Base-by-base conservation (phyloP, 768 basidiomycete species). In the Agrocybe pediades region DNA sequence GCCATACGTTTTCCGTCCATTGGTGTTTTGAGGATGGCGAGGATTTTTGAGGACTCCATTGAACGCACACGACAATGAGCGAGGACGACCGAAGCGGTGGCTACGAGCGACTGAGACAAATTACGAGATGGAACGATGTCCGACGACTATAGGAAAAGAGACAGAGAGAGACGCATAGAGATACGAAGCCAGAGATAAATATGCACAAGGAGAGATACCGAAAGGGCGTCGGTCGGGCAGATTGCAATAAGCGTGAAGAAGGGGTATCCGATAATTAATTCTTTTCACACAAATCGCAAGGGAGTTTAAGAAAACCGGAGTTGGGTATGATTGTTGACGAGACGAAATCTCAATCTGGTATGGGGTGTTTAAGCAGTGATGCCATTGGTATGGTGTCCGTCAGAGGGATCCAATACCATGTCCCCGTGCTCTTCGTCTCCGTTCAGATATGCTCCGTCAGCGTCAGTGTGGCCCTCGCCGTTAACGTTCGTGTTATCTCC, bases 1-100 rank as follows among this genome's bases (percentile, higher is more conserved):
- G 71, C 78, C 77, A 71, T 71, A 70, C 62, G 66, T 68, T 66
- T 71, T 74, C 74, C 77, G 72, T 77, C 75, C 74, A 72, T 68
- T 59, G 59, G 62, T 59, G 60, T 64, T 60, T 65, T 68, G 66
- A 62, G 62, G 59, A 62, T 60, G 64, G 6, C 19, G 45, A 27
- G 41, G 9, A 43, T 43, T 7, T 17, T 41, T 41, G 16, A 41
- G n/a, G 53, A 65, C 65, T 65, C 59, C 62, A 61, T 60, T 60
- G 64, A 70, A 71, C 69, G 67, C 56, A 62, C 25, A 63, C 62
- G 66, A 65, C 59, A 68, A 51, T 43, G 54, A 64, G 53, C 61
- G 63, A 61, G 45, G 33, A 36, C 5, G 33, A n/a, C 33, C 11
- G 33, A n/a, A 36, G 4, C 13, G 33, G 33, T n/a, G 11, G 33